Evolutionary conservation across 2,329 filamentous ascomycete genomes (phyloP), one percentile per base, ranked within the genome.

Genomic region (Cytospora paraplurivora): DNA sequence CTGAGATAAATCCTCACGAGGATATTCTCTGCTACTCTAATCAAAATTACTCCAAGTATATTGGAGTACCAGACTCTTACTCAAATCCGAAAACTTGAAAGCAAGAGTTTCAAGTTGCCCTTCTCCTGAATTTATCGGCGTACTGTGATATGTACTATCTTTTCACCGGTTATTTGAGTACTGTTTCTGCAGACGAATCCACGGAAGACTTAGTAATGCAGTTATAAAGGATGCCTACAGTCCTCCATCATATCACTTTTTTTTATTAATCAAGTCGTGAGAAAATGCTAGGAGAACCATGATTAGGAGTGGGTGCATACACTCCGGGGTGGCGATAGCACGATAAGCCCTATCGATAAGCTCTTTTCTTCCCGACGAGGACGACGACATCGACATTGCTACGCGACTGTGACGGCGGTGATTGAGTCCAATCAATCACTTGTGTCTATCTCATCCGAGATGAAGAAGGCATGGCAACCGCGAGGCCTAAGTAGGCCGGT

Each of bases 381-480:
- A 44, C 41, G 17, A n/a, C 41, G 41, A 44, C 41, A 44, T 44
- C 41, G 41, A 44, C 41, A 19, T 19, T 49, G 33, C 49, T 38
- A 54, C 19, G 15, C 19, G 50, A 37, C 38, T 2, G 13, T 13
- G 35, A 10, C 19, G 50, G 32, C 38, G 4, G 13, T 13, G 35
- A 10, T 8, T 34, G 4, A 8, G 7, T 13, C 37, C n/a, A 19
- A 33, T 3, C 33, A 47, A 33, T 59, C 44, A 32, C 64, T 65
- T 55, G 44, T 41, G 56, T 32, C 19, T 19, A 19, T 19, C 12
- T n/a, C 8, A n/a, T 19, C 44, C 54, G 68, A 47, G 3, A 76
- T 76, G 74, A 72, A 64, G 67, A 72, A 71, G 65, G 70, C 68
- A 57, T 75, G 72, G 72, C 68, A 69, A 55, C 67, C 71, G 33